Conservation (phyloP, 176 grass and related monocot genomes). For the Aegilops bicornis region DNA sequence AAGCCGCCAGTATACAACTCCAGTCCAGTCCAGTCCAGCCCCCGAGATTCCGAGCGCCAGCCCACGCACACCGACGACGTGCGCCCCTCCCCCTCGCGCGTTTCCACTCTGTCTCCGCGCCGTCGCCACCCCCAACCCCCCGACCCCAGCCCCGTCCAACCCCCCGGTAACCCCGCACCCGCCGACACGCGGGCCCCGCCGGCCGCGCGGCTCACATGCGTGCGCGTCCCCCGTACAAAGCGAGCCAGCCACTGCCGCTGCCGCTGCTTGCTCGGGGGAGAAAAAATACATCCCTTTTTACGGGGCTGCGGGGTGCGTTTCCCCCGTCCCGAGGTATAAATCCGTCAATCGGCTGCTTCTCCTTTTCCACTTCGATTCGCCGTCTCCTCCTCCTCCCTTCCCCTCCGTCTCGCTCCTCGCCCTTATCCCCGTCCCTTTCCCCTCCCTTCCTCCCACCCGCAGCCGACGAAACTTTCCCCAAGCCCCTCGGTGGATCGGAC, state of each 20-base stretch:
- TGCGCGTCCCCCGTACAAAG: background rate
- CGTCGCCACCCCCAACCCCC: background rate
- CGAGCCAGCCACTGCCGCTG: background rate
- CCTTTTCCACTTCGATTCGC: constrained; percentile 30
- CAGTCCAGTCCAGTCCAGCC: no score
- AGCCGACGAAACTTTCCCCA: background rate
- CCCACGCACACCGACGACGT: constrained; percentile 47
- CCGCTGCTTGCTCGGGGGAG: background rate
- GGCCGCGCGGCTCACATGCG: constrained; percentile 51
- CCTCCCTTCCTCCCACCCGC: constrained; percentile 3
- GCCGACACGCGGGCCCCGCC: constrained; percentile 4
- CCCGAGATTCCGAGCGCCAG: constrained; percentile 32
- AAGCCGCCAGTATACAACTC: background rate
- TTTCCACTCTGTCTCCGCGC: constrained; percentile 26
- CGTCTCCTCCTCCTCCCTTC: constrained; percentile 10
- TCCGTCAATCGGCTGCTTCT: constrained; percentile 6
- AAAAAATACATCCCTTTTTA: background rate
- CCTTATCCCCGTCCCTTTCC: constrained; percentile 32
- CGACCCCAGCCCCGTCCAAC: background rate
- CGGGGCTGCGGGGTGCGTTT: background rate
- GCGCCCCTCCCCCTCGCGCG: constrained; percentile 18
- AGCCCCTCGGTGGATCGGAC: background rate
- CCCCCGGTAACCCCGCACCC: background rate
- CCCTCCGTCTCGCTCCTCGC: background rate
- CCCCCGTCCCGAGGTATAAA: constrained; percentile 1